Conservation (phyloP, 2,329 filamentous ascomycete species). For the Neofusicoccum kwambonambiense region DNA sequence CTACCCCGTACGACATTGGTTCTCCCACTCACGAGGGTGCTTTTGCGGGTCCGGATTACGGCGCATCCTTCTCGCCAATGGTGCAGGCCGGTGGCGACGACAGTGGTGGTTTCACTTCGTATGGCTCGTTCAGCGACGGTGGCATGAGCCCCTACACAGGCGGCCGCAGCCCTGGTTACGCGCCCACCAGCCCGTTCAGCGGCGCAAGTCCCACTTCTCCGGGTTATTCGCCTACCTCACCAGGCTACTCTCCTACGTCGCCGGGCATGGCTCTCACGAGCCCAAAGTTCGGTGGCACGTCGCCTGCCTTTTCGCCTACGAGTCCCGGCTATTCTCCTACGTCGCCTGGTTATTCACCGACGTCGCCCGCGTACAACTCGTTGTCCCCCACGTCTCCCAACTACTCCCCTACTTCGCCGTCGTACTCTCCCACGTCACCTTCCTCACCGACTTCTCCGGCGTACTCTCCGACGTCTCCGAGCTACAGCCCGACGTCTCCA, state of each 20-base stretch:
- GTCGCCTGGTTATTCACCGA: constrained; percentile 56
- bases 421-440: constrained; percentile 74
- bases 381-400: constrained; percentile 53
- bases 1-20: constrained; percentile 84
- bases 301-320: constrained; percentile 41
- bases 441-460: constrained; percentile 54
- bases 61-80: constrained; percentile 71
- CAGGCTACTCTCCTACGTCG: constrained; percentile 62
- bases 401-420: constrained; percentile 61
- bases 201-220: constrained; percentile 42
- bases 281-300: constrained; percentile 43
- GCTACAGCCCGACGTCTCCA: constrained; percentile 59
- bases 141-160: constrained; percentile 66
- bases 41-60: constrained; percentile 60
- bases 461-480: constrained; percentile 55
- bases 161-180: constrained; percentile 64
- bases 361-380: constrained; percentile 55
- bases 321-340: constrained; percentile 71
- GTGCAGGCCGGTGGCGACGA: constrained; percentile 63
- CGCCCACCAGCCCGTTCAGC: constrained; percentile 75
- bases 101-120: constrained; percentile 59
- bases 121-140: constrained; percentile 66
- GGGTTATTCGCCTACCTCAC: constrained; percentile 38
- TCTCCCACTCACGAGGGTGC: constrained; percentile 62
- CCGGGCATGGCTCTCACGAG: constrained; percentile 57